Percentiles rank a stretch among this genome's conserved stretches.
phyloP scores from a whole-genome alignment of 2,329 filamentous ascomycete species.

The Aspergillus thermomutatus region DNA sequence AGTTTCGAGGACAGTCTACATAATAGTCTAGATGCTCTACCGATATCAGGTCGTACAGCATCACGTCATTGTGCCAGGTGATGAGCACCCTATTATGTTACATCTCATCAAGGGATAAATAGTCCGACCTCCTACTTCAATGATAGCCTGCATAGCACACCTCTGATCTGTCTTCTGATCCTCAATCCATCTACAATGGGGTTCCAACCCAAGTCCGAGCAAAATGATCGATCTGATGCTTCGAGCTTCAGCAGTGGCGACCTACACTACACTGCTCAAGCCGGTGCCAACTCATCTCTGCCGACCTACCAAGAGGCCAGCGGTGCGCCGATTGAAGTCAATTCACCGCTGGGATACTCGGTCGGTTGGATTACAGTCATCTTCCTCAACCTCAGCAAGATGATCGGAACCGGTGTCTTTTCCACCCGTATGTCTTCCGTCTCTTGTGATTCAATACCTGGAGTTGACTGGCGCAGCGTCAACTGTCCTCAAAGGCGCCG shows the following conservation, averaged over 20 bases:
- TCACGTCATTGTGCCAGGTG: slow-evolving; percentile 4
- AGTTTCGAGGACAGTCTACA: too few relatives aligned
- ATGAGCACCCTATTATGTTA: slow-evolving; percentile 4
- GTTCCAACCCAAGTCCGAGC: neutral
- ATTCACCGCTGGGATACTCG: slow-evolving; percentile 58
- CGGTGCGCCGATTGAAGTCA: slow-evolving; percentile 59
- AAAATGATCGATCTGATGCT: neutral
- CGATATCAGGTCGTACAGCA: neutral
- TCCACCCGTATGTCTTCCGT: slow-evolving; percentile 54
- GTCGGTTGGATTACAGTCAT: slow-evolving; percentile 56
- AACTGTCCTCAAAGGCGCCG: slow-evolving; percentile 56
- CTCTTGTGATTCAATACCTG: neutral
- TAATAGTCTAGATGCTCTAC: neutral
- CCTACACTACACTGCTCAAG: slow-evolving; percentile 14
- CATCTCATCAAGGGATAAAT: neutral
- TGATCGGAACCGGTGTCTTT: slow-evolving; percentile 64
- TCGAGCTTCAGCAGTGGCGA: slow-evolving; percentile 8
- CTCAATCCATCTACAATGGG: slow-evolving; percentile 1
- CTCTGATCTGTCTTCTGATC: neutral
- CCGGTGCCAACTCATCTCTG: slow-evolving; percentile 44
- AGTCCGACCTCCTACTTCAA: neutral
- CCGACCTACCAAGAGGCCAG: slow-evolving; percentile 58
- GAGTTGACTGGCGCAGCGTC: slow-evolving; percentile 42
- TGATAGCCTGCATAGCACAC: neutral
- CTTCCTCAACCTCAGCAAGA: slow-evolving; percentile 60